These are phyloP conservation scores for Elongisporangium prolatum DNA, from an alignment of 352 stramenopile species.

Conservation along the genomic window DNA sequence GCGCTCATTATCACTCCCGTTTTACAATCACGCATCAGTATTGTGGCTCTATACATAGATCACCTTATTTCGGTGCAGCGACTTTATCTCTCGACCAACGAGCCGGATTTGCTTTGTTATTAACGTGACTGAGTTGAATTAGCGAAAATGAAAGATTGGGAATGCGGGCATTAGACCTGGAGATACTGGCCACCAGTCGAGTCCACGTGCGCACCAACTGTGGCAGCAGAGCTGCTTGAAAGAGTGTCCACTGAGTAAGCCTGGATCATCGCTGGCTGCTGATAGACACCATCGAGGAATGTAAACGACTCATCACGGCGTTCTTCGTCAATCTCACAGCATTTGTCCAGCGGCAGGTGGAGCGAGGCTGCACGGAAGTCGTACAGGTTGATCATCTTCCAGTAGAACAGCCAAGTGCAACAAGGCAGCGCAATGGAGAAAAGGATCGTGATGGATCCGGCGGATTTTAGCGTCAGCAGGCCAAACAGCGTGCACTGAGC, in stretches of 20 bases:
- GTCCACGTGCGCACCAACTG: background rate
- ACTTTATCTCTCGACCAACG: no score
- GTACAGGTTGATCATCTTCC: slow-evolving; percentile 52
- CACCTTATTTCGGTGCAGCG: no score
- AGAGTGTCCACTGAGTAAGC: slow-evolving; percentile 19
- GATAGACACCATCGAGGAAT: slow-evolving; percentile 71
- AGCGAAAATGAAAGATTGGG: no score
- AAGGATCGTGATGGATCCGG: slow-evolving; percentile 24
- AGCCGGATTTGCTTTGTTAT: background rate
- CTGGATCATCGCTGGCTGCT: slow-evolving; percentile 65
- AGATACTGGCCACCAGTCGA: background rate
- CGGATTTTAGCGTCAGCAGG: slow-evolving; percentile 76
- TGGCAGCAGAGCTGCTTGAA: background rate
- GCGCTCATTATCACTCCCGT: background rate
- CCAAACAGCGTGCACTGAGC: slow-evolving; percentile 73
- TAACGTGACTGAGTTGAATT: background rate
- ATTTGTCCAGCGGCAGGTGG: slow-evolving; percentile 52
- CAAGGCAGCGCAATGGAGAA: slow-evolving; percentile 22
- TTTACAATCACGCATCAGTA: background rate
- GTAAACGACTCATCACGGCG: slow-evolving; percentile 29
- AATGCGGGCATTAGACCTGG: no score
- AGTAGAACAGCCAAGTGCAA: slow-evolving; percentile 50
- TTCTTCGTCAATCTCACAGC: slow-evolving; percentile 37
- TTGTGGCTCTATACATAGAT: no score
- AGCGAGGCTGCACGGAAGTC: slow-evolving; percentile 55